Conservation (phyloP, 2,329 filamentous ascomycete genomes). For the Sporothrix curviconia region DNA sequence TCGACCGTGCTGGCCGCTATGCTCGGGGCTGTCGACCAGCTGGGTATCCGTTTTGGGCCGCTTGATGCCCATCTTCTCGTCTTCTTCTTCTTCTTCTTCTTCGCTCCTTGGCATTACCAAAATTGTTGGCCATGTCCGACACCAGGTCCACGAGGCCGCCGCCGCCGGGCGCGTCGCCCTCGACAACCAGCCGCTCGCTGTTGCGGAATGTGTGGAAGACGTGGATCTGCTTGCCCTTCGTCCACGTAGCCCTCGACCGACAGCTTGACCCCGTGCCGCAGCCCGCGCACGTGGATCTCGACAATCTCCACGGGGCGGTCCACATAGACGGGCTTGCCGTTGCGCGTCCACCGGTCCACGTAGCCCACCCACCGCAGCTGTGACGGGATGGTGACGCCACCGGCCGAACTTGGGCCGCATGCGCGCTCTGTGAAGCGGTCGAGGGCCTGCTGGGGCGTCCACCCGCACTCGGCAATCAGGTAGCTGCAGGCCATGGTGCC, state of each 20-base stretch:
- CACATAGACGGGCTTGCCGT: constrained; percentile 53
- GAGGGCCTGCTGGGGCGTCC: constrained; percentile 47
- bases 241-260: constrained; percentile 78
- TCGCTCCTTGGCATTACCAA: no score
- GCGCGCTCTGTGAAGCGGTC: constrained; percentile 62
- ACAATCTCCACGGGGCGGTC: constrained; percentile 78
- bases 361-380: constrained; percentile 85
- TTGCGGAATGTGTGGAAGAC: constrained; percentile 72
- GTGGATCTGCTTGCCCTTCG: constrained; percentile 81
- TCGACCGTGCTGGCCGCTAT: not conserved
- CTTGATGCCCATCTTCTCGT: no score
- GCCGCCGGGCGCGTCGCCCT: constrained; percentile 47
- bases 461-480: constrained; percentile 75
- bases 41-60: not conserved
- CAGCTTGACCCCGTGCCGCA: constrained; percentile 82
- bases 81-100: no score
- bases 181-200: constrained; percentile 63
- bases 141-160: constrained; percentile 45
- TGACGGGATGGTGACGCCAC: constrained; percentile 86
- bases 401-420: constrained; percentile 83
- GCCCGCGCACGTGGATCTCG: constrained; percentile 84
- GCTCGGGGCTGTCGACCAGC: no score
- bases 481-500: constrained; percentile 86
- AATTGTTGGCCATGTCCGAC: constrained; percentile 43
- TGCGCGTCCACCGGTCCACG: constrained; percentile 74